phyloP scores from a whole-genome alignment of 139 green algal species.

The Edaphochlamys debaryana region DNA sequence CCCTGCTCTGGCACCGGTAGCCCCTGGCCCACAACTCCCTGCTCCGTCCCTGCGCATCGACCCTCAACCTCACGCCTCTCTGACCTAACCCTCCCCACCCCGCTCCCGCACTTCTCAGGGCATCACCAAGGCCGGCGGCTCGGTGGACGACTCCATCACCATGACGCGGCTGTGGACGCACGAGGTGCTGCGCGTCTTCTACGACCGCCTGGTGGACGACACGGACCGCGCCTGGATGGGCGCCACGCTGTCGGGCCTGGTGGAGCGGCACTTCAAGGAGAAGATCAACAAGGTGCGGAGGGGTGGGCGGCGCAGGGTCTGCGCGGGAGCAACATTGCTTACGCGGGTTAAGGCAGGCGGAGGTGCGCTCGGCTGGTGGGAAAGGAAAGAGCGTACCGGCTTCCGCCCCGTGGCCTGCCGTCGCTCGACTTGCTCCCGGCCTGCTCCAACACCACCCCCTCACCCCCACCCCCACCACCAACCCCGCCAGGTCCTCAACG shows the following conservation, averaged over 20 bases:
- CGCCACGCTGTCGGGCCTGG: slow-evolving; percentile 49
- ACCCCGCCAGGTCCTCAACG: no score
- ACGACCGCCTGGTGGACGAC: slow-evolving; percentile 74
- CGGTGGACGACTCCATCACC: slow-evolving; percentile 48
- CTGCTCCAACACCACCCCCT: no score
- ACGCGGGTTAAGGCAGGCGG: no score
- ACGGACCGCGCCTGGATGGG: slow-evolving; percentile 66
- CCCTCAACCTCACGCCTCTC: no score
- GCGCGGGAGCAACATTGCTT: no score
- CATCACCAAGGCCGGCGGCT: slow-evolving; percentile 54
- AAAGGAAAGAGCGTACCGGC: no score
- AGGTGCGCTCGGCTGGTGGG: no score
- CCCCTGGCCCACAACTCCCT: no score
- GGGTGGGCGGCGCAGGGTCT: no score
- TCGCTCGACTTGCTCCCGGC: slow-evolving; percentile 38
- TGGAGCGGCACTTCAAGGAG: slow-evolving; percentile 82
- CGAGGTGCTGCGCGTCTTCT: slow-evolving; percentile 63
- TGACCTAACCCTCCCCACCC: no score
- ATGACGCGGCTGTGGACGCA: slow-evolving; percentile 76
- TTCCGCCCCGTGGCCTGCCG: no score
- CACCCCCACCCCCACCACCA: no score
- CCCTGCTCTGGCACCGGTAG: neutral
- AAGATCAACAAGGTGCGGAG: slow-evolving; percentile 66
- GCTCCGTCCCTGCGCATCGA: neutral
- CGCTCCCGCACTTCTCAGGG: slow-evolving; percentile 44